phyloP scores from a whole-genome alignment of 345 rosid species.

The Salix koriyanagi region DNA sequence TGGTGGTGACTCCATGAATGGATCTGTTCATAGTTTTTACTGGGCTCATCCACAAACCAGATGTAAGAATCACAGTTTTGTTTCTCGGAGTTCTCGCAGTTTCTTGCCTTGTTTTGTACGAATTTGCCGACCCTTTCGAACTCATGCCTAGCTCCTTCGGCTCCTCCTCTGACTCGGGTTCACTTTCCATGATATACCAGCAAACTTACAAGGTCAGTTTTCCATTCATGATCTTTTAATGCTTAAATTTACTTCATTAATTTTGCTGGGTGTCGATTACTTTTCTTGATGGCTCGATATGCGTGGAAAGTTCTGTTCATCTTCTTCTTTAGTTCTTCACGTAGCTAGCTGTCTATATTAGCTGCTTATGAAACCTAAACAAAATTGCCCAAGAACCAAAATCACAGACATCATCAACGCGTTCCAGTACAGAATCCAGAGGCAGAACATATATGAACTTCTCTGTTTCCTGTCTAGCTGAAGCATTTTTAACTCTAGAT shows the following conservation, averaged over 20 bases:
- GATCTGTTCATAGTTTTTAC: neutral
- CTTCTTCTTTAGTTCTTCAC: neutral
- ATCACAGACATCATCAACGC: neutral
- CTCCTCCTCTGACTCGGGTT: neutral
- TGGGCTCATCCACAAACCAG: neutral
- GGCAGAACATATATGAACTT: neutral
- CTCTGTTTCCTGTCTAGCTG: neutral
- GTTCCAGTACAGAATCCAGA: neutral
- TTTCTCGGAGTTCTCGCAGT: neutral
- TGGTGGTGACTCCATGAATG: neutral
- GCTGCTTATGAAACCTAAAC: neutral
- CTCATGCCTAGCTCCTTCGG: neutral
- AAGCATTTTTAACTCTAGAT: neutral
- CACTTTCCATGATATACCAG: neutral
- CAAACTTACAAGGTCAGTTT: neutral
- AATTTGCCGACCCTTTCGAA: neutral
- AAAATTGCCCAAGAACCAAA: neutral
- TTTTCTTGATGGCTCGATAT: neutral
- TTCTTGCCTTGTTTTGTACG: conserved; percentile 8
- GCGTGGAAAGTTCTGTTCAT: neutral
- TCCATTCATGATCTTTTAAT: neutral
- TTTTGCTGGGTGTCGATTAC: neutral
- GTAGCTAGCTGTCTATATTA: too few species aligned
- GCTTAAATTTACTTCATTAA: neutral
- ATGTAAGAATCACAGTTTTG: neutral